These are phyloP conservation scores for Fusarium illudens DNA, from an alignment of 2,329 filamentous ascomycete species.

Conservation along the genomic window DNA sequence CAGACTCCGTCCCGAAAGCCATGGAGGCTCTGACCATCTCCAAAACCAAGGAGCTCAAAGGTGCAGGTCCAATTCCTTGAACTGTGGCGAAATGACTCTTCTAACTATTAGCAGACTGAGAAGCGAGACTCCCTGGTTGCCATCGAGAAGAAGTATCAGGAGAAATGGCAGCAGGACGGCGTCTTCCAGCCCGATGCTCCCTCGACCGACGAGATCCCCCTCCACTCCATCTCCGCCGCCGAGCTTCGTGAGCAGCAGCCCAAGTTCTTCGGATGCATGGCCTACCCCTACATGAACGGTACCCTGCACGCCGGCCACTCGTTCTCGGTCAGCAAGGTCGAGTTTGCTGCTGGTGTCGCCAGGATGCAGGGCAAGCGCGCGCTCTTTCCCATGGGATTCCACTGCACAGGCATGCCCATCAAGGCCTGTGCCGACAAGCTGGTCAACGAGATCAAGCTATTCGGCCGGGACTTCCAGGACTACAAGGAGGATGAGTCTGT, in stretches of 20 bases:
- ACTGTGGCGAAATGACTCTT: not conserved
- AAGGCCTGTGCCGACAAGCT: constrained; percentile 98
- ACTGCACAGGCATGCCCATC: constrained; percentile 95
- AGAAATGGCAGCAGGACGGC: constrained; percentile 60
- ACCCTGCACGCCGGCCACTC: constrained; percentile 89
- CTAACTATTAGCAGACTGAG: constrained; percentile 68
- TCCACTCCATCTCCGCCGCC: constrained; percentile 74
- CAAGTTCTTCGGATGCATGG: constrained; percentile 81
- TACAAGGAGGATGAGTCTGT: constrained; percentile 71
- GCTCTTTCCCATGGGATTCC: constrained; percentile 92
- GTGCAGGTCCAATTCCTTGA: constrained; percentile 50
- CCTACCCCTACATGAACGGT: constrained; percentile 80
- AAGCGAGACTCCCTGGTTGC: constrained; percentile 85
- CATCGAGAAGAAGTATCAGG: constrained; percentile 92
- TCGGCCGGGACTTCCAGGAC: constrained; percentile 84
- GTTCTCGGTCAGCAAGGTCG: constrained; percentile 91
- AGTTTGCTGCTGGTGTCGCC: constrained; percentile 87
- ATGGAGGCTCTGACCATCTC: constrained; percentile 62
- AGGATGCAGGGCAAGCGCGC: constrained; percentile 90
- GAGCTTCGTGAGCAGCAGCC: constrained; percentile 83
- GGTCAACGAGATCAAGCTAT: constrained; percentile 85
- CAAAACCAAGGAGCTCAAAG: constrained; percentile 69
- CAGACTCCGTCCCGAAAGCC: constrained; percentile 54
- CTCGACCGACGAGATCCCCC: constrained; percentile 77
- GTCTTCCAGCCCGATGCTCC: constrained; percentile 91